Evolutionary conservation across 2,329 filamentous ascomycete genomes (phyloP).

Genomic region (Sclerotinia spermophila): DNA sequence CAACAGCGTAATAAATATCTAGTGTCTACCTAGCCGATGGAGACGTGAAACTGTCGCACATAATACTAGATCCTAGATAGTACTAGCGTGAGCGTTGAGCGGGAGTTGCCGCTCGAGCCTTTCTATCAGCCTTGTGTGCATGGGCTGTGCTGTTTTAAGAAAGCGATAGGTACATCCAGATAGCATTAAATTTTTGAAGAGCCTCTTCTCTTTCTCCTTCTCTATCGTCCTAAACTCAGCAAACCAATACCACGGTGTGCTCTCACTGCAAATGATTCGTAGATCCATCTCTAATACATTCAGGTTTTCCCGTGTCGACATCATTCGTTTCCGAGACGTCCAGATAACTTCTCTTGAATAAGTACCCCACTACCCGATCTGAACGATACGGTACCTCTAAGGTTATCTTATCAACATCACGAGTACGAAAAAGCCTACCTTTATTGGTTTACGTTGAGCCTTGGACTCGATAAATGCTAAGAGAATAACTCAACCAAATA

Average conservation of each 20-base stretch:
- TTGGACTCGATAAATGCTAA: constrained; percentile 2
- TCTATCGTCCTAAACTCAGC: background rate
- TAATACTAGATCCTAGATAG: background rate
- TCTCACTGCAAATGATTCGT: background rate
- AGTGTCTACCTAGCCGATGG: background rate
- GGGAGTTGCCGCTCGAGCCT: constrained; percentile 14
- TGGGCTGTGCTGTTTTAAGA: background rate
- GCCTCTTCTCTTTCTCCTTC: background rate
- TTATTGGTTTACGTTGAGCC: background rate
- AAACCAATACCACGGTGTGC: background rate
- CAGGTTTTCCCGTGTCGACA: background rate
- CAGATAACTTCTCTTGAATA: background rate
- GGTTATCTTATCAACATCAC: constrained; percentile 17
- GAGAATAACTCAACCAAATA: background rate
- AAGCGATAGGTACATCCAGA: background rate
- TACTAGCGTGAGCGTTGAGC: background rate
- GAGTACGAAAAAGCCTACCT: constrained; percentile 6
- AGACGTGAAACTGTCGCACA: background rate
- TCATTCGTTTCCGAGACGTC: background rate
- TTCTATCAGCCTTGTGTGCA: background rate
- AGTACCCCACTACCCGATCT: constrained; percentile 5
- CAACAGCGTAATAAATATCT: background rate
- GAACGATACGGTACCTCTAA: constrained; percentile 10
- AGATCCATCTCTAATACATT: background rate
- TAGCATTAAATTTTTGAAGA: background rate